Evolutionary conservation across 805 yeast species (phyloP), one percentile per base, ranked within the genome.

Genomic region (Ogataea corticis): DNA sequence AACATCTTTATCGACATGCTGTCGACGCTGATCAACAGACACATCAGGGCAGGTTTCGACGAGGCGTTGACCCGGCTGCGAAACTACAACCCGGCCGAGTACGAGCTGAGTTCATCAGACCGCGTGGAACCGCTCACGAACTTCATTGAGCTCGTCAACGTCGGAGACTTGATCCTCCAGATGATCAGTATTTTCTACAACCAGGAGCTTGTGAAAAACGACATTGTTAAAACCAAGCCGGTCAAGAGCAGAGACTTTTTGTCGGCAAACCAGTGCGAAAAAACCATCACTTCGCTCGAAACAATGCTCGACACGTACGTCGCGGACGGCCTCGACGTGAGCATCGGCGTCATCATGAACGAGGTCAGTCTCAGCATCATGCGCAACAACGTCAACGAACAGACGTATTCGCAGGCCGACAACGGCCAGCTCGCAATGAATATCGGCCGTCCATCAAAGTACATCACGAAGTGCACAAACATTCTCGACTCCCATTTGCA

Each of bases 321-420:
- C 15, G 99, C 98, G 0, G 87, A 86, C 58, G 99, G 99, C 0
- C 72, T 94, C 25, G 91, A 89, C 57, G 77, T 86, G n/a, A 96
- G 97, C 33, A 89, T 94, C 28, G 96, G 87, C 49, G 91, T 90
- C 9, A 72, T 94, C 31, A 82, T 90, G 66, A 85, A 80, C 54
- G 96, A 92, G 60, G 80, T 91, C 15, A 54, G 52, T 15, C 51
- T 54, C 38, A 50, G 55, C 16, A 56, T 63, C 16, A 37, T 57
- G 35, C 45, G 53, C 9, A 46, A 48, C n/a, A 49, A 46, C 7
- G 46, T 61, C 12, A 52, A 54, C 44, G 63, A 58, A 6, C 69
- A 77, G 7, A 91, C 84, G 53, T 90, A 78, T 63, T 75, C 79
- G 29, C 21, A 55, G 18, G 17, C 21, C 9, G 27, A 44, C 3